Evolutionary conservation across 1,139 yeast species (phyloP), one percentile per base, ranked within the genome.

Genomic region (Fermentozyma sake): DNA sequence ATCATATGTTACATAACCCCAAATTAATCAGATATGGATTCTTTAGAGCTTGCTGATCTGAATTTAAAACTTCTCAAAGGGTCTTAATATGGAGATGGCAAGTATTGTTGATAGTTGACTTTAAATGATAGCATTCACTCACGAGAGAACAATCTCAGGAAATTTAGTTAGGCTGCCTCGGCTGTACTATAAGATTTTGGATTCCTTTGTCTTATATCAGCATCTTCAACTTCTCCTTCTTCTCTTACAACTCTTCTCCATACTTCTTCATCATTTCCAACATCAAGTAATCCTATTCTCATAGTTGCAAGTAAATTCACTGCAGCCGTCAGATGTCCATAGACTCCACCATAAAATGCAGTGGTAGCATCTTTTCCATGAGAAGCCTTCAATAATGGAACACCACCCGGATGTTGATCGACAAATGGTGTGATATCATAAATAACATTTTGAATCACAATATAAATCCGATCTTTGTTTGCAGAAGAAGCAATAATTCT

Each of bases 191-290:
- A 58, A 33, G 48, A 51, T 28, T 46, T 42, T 26, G 45, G 48
- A 19, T 48, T 38, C 12, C 23, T 18, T 18, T 12, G 18, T n/a
- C 18, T 17, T 7, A 23, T 19, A 7, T 47, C 51, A 7, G 44
- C 37, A 12, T 38, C 50, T 5, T 57, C 61, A 5, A 53, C 52
- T 14, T 58, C 61, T 5, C 67, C 63, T 37, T 65, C 71, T 38
- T 67, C 72, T 14, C 48, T 45, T 3, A 55, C 70, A 5, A 64
- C 69, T 25, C 70, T 43, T 37, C 70, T 71, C 96, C 96, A 87
- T 12, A 84, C 85, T 42, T 84, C 84, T 36, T 79, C 84, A 41
- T 84, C 89, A 42, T 83, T 72, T 4, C 87, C 85, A n/a, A 85
- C 83, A 39, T 87, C 84, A 23, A 79, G 53, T 12, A 75, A 76